phyloP scores from a whole-genome alignment of 2,329 filamentous ascomycete species.

The Pyrenophora teres region DNA sequence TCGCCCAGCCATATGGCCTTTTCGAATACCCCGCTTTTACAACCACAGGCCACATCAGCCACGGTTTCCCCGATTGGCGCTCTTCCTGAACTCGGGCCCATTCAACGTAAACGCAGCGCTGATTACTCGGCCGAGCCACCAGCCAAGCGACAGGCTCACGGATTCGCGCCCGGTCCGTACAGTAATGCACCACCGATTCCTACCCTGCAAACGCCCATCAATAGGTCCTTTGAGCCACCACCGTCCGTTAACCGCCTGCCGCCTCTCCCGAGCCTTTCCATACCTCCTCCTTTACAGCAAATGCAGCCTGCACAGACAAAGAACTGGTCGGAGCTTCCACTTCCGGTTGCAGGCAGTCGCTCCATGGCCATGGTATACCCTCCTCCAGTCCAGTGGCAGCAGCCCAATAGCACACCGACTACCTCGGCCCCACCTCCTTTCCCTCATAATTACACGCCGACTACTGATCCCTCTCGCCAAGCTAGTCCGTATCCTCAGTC shows the following conservation, averaged over 20 bases:
- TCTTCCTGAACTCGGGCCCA: constrained; percentile 50
- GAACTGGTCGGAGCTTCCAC: constrained; percentile 52
- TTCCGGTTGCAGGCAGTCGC: constrained; percentile 61
- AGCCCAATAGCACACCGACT: constrained; percentile 48
- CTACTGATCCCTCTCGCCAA: constrained; percentile 51
- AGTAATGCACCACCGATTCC: constrained; percentile 43
- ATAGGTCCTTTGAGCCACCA: constrained; percentile 43
- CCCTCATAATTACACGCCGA: constrained; percentile 35
- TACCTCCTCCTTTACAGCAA: constrained; percentile 59
- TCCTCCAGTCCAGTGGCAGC: constrained; percentile 59
- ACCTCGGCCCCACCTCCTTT: constrained; percentile 36
- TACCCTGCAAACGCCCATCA: constrained; percentile 42
- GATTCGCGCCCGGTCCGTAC: constrained; percentile 44
- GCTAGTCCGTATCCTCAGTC: constrained; percentile 60
- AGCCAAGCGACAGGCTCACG: constrained; percentile 56
- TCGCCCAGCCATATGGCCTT: constrained; percentile 51
- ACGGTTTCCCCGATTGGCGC: constrained; percentile 51
- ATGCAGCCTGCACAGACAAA: constrained; percentile 39
- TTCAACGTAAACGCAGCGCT: constrained; percentile 61
- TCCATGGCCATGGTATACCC: constrained; percentile 80
- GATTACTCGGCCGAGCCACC: constrained; percentile 62
- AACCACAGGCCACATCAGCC: constrained; percentile 49
- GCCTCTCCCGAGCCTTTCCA: constrained; percentile 72
- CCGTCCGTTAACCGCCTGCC: constrained; percentile 59
- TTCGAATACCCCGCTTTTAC: constrained; percentile 47